A percentile compares a stretch with the other conserved stretches of the same genome.
phyloP scores from a whole-genome alignment of 768 basidiomycete genomes.

The Fomitopsis serialis region DNA sequence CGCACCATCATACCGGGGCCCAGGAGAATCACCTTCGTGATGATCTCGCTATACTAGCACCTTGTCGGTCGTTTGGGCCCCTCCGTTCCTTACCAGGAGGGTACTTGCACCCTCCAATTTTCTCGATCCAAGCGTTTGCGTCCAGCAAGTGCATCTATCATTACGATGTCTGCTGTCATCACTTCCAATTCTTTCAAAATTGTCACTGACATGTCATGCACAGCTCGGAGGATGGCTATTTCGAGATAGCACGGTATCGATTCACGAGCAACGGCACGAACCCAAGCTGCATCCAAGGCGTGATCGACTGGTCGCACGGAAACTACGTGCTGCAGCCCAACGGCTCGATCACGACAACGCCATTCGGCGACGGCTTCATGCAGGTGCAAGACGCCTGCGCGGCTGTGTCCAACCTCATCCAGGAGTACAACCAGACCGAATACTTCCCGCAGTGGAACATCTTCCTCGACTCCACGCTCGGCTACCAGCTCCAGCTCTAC shows the following conservation, averaged over 20 bases:
- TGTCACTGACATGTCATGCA: neutral
- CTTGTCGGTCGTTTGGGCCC: too few species aligned
- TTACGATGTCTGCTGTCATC: too few species aligned
- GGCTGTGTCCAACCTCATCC: conserved; percentile 82
- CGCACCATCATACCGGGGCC: too few species aligned
- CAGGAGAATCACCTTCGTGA: too few species aligned
- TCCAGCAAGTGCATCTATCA: too few species aligned
- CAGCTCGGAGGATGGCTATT: conserved; percentile 71
- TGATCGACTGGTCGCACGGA: conserved; percentile 89
- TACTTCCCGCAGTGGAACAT: conserved; percentile 65
- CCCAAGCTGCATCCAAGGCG: conserved; percentile 86
- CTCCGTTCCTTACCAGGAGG: too few species aligned
- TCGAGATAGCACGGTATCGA: conserved; percentile 88
- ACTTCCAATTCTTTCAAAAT: too few species aligned
- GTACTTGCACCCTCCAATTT: too few species aligned
- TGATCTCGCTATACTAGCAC: too few species aligned
- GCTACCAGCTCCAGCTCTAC: conserved; percentile 73
- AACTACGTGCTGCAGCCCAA: conserved; percentile 61
- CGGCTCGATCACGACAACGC: conserved; percentile 72
- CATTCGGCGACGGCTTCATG: conserved; percentile 86
- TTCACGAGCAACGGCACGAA: conserved; percentile 80
- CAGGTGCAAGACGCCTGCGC: conserved; percentile 94
- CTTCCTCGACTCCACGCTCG: conserved; percentile 54
- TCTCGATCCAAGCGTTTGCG: too few species aligned
- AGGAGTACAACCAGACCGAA: conserved; percentile 76